phyloP scores from a whole-genome alignment of 2,329 filamentous ascomycete genomes.

The Monilinia vaccinii-corymbosi region DNA sequence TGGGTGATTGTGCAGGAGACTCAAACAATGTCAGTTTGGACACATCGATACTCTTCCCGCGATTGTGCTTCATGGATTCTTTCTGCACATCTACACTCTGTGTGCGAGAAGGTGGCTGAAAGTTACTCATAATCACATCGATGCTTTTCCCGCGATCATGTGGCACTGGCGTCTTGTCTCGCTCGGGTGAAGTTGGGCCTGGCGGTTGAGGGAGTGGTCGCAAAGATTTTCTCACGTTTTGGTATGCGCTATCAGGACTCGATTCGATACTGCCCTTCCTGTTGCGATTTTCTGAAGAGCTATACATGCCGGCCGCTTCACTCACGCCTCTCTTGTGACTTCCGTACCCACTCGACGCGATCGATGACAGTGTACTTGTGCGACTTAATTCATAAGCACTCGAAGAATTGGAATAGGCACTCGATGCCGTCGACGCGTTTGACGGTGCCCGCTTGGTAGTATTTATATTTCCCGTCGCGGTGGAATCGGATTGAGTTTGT shows the following conservation, averaged over 20 bases:
- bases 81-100: slow-evolving; percentile 55
- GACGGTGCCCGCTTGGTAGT: slow-evolving; percentile 51
- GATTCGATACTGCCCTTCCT: slow-evolving; percentile 31
- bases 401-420: slow-evolving; percentile 49
- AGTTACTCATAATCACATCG: slow-evolving; percentile 48
- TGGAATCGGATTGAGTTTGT: slow-evolving; percentile 45
- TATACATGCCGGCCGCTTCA: slow-evolving; percentile 52
- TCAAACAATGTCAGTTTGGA: slow-evolving; percentile 10
- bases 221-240: slow-evolving; percentile 65
- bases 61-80: slow-evolving; percentile 34
- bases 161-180: slow-evolving; percentile 25
- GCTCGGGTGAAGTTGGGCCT: slow-evolving; percentile 35
- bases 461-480: slow-evolving; percentile 12
- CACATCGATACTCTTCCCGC: slow-evolving; percentile 15
- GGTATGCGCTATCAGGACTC: slow-evolving; percentile 57
- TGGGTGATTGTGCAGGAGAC: not conserved
- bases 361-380: slow-evolving; percentile 64
- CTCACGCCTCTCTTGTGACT: slow-evolving; percentile 69
- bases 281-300: slow-evolving; percentile 39
- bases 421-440: slow-evolving; percentile 62
- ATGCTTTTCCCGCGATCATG: slow-evolving; percentile 44
- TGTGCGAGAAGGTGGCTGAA: slow-evolving; percentile 33
- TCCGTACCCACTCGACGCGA: slow-evolving; percentile 51
- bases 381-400: slow-evolving; percentile 46
- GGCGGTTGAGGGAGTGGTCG: slow-evolving; percentile 64